Conservation (phyloP, 768 basidiomycete genomes). For the Psilocybe cubensis region DNA sequence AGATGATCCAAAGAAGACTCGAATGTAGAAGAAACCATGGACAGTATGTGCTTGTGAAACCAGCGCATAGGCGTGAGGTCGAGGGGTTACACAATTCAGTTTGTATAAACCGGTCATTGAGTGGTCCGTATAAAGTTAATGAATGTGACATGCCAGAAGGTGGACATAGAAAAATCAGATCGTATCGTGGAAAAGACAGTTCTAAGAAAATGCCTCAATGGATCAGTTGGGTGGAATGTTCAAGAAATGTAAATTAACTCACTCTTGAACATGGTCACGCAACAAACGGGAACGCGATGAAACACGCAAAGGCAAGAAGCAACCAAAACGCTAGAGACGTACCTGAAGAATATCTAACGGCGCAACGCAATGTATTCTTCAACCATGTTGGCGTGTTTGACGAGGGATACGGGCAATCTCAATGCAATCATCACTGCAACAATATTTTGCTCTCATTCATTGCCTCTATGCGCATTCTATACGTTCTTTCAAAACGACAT, state of each 20-base stretch:
- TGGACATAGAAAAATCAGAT: not conserved
- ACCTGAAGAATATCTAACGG: too few relatives aligned
- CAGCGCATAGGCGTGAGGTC: not conserved
- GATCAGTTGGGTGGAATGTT: too few relatives aligned
- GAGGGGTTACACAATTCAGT: not conserved
- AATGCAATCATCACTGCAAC: not conserved
- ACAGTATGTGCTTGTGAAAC: not conserved
- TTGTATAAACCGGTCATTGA: not conserved
- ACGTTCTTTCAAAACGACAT: not conserved
- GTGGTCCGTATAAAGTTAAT: not conserved
- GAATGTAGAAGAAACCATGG: too few relatives aligned
- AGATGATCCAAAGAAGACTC: too few relatives aligned
- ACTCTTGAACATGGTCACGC: too few relatives aligned
- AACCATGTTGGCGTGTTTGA: not conserved
- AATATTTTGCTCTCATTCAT: not conserved
- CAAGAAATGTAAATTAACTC: too few relatives aligned
- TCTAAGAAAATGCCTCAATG: too few relatives aligned
- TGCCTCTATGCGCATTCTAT: not conserved
- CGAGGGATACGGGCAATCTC: not conserved
- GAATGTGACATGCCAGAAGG: not conserved
- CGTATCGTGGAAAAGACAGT: too few relatives aligned
- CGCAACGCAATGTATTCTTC: not conserved
- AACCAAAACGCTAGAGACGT: too few relatives aligned
- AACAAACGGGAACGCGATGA: too few relatives aligned
- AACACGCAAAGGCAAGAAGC: too few relatives aligned